phyloP scores from a whole-genome alignment of 2,329 filamentous ascomycete species.

The Paraphaeosphaeria minitans region DNA sequence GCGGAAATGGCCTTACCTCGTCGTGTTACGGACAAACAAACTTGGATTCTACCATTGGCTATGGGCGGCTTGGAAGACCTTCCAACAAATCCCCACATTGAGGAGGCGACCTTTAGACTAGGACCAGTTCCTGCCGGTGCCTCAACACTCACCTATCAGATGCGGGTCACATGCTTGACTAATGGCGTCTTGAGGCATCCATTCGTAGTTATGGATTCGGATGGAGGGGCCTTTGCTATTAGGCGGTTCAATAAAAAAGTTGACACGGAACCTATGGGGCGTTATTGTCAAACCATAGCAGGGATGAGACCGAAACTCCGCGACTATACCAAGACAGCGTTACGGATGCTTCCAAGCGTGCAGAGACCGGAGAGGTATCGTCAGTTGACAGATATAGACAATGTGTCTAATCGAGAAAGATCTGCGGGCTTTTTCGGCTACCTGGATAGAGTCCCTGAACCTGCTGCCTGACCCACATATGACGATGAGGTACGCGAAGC shows the following conservation, averaged over 20 bases:
- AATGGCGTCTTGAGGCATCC: background rate
- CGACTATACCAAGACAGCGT: background rate
- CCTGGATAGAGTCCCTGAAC: background rate
- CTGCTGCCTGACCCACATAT: background rate
- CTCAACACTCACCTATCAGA: background rate
- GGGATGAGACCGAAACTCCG: background rate
- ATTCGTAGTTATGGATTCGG: background rate
- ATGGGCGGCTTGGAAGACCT: background rate
- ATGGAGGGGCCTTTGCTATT: no score
- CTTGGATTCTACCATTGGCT: conserved; percentile 7
- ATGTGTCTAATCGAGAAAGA: background rate
- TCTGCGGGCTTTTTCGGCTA: background rate
- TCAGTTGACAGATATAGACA: background rate
- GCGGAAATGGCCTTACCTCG: conserved; percentile 5
- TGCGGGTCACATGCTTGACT: background rate
- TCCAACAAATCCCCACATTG: background rate
- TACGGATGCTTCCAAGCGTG: background rate
- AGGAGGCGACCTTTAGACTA: conserved; percentile 3
- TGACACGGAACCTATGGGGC: background rate
- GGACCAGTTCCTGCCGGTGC: background rate
- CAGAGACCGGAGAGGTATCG: background rate
- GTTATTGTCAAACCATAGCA: background rate
- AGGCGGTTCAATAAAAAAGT: background rate
- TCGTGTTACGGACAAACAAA: conserved; percentile 13
- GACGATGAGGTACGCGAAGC: background rate